Evolutionary conservation across 768 basidiomycete genomes (phyloP), one percentile per base, ranked within the genome.

Genomic region (Hemileccinum rubropunctum): DNA sequence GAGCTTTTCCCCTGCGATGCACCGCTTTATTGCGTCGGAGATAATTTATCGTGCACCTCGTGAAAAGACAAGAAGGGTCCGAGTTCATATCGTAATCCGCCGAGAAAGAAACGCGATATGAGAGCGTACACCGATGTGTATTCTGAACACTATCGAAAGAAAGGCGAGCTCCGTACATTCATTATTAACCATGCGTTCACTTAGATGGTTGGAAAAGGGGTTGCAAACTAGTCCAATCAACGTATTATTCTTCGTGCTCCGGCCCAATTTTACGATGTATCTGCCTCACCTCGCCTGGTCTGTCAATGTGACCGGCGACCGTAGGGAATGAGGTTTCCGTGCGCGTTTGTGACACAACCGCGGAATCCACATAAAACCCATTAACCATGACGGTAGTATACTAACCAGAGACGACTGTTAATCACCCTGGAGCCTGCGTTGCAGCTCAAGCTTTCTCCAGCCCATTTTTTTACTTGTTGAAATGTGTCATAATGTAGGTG

Each of bases 401-500:
- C 44, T 47, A 57, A 51, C 51, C 20, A 45, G 52, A 56, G 35
- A 47, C 56, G 32, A 40, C 51, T 57, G 50, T 46, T 52, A 55
- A 58, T 47, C 53, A 51, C 52, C 56, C 49, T 60, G 50, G 57
- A 39, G 50, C 44, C 42, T 50, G 54, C 34, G 28, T 53, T 44
- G n/a, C n/a, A 30, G 39, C 48, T 45, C 57, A 50, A 41, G 47
- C 56, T 53, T 43, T 50, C 47, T 43, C 54, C 56, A 42, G 56
- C 57, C 54, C 50, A 51, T 45, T 41, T 56, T 57, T 47, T 46
- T 48, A 48, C 52, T 50, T 48, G 26, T 49, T 47, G 14, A 56
- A 47, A 88, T 88, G 87, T 89, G 87, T 66, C 79, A 86, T 69
- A 88, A 88, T 67, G 87, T 88, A 59, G 42, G 82, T 72, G 34